Evolutionary conservation across 2,329 filamentous ascomycete species (phyloP).

Genomic region (Colletotrichum tabaci): DNA sequence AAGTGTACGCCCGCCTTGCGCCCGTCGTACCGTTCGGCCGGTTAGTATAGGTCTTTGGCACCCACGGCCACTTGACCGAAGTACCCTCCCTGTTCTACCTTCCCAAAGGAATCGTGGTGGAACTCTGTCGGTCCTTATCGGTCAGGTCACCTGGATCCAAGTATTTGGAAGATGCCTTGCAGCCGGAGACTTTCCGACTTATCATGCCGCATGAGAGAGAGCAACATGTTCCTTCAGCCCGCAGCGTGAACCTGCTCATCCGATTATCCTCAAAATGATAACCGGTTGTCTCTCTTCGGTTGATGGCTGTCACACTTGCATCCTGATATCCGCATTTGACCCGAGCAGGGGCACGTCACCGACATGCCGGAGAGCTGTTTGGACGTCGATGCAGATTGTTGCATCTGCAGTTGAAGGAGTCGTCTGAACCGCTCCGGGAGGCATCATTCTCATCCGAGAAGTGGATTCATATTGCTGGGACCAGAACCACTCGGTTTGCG

Average conservation of each 20-base stretch:
- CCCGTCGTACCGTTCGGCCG: background rate
- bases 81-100: constrained; percentile 29
- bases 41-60: constrained; percentile 35
- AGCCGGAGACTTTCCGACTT: constrained; percentile 24
- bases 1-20: background rate
- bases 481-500: constrained; percentile 30
- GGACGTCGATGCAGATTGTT: constrained; percentile 6
- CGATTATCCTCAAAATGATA: constrained; percentile 21
- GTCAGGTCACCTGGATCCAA: constrained; percentile 7
- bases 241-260: constrained; percentile 25
- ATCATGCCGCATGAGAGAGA: constrained; percentile 14
- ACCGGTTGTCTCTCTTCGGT: constrained; percentile 13
- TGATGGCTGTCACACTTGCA: constrained; percentile 26
- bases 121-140: constrained; percentile 31
- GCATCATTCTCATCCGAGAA: constrained; percentile 19
- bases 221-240: background rate
- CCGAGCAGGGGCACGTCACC: constrained; percentile 32
- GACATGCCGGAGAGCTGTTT: background rate
- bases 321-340: constrained; percentile 5
- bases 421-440: background rate
- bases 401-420: background rate
- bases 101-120: constrained; percentile 37
- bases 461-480: constrained; percentile 21
- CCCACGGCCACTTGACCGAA: constrained; percentile 22
- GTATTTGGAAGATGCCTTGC: constrained; percentile 24